A percentile compares a stretch with the other conserved stretches of the same genome.
Evolutionary conservation across 192 early-diverging fungal species (phyloP).

Genomic region (Entomortierella chlamydospora): DNA sequence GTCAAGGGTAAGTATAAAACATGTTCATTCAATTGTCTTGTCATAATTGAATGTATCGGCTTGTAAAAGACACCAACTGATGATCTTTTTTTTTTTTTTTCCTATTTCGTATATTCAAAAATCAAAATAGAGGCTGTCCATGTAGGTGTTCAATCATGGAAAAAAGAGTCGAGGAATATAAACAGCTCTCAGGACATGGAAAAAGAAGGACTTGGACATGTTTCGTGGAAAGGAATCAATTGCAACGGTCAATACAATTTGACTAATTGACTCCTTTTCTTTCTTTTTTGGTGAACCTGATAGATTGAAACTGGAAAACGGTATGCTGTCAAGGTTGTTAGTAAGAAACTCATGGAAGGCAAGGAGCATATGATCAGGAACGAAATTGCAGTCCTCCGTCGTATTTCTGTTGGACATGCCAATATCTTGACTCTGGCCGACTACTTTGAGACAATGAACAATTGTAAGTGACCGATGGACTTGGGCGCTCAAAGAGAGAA

Average conservation of each 20-base stretch:
- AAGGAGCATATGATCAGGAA: constrained; percentile 75
- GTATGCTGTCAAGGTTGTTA: constrained; percentile 89
- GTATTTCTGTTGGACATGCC: constrained; percentile 65
- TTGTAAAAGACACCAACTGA: no score
- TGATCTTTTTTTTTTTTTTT: not conserved
- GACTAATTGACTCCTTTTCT: no score
- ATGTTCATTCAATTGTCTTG: not conserved
- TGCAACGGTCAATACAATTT: no score
- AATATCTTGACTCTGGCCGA: constrained; percentile 81
- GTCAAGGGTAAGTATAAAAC: constrained; percentile 61
- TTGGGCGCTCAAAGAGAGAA: no score
- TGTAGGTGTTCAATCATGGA: constrained; percentile 14
- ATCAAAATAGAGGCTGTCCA: constrained; percentile 20
- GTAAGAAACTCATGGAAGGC: constrained; percentile 78
- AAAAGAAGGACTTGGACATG: not conserved
- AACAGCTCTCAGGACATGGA: no score
- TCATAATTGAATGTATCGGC: not conserved
- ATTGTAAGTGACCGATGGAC: constrained; percentile 62
- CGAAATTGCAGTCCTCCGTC: constrained; percentile 78
- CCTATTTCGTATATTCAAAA: not conserved
- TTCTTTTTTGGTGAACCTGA: no score
- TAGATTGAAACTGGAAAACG: constrained; percentile 73
- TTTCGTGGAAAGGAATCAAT: no score
- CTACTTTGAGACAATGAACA: constrained; percentile 84
- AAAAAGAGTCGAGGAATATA: no score